phyloP scores from a whole-genome alignment of 495 filamentous ascomycete genomes.

The Aspergillus kassunensis region DNA sequence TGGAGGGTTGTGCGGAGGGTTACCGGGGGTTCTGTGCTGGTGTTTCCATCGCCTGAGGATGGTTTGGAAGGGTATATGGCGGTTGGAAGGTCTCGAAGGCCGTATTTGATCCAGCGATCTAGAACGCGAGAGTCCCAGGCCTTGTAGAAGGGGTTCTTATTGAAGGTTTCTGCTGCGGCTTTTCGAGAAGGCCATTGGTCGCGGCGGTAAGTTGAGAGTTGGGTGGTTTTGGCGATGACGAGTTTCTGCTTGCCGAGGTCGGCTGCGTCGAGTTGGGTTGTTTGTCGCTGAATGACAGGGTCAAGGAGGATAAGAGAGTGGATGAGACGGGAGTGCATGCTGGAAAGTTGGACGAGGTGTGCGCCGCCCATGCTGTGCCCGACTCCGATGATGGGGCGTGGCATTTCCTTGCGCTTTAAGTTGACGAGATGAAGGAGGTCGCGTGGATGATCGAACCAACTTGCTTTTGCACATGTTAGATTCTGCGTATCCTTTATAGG shows the following conservation, averaged over 20 bases:
- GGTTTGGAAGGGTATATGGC: constrained; percentile 45
- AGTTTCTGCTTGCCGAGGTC: constrained; percentile 21
- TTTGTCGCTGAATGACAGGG: constrained; percentile 63
- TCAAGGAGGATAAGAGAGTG: constrained; percentile 74
- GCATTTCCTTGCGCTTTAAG: constrained; percentile 75
- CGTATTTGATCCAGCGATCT: constrained; percentile 59
- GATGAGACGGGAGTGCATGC: constrained; percentile 77
- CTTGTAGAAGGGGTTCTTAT: constrained; percentile 62
- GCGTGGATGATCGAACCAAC: constrained; percentile 82
- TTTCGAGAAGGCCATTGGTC: constrained; percentile 67
- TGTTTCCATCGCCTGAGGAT: constrained; percentile 21
- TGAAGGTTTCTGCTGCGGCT: constrained; percentile 58
- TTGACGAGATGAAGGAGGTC: constrained; percentile 89
- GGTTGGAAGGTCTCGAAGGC: constrained; percentile 62
- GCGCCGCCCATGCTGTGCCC: constrained; percentile 88
- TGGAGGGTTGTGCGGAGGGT: constrained; percentile 57
- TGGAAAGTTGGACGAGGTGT: constrained; percentile 39
- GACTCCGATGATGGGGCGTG: constrained; percentile 80
- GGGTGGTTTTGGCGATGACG: constrained; percentile 40
- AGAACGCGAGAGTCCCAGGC: constrained; percentile 72
- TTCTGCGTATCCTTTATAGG: not conserved
- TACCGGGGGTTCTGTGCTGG: constrained; percentile 40
- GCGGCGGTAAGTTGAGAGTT: constrained; percentile 57
- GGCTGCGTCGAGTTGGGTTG: constrained; percentile 34
- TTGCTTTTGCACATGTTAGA: constrained; percentile 45